These are phyloP conservation scores for Solanum habrochaites DNA, from an alignment of 257 asterid genomes.

Conservation along the genomic window DNA sequence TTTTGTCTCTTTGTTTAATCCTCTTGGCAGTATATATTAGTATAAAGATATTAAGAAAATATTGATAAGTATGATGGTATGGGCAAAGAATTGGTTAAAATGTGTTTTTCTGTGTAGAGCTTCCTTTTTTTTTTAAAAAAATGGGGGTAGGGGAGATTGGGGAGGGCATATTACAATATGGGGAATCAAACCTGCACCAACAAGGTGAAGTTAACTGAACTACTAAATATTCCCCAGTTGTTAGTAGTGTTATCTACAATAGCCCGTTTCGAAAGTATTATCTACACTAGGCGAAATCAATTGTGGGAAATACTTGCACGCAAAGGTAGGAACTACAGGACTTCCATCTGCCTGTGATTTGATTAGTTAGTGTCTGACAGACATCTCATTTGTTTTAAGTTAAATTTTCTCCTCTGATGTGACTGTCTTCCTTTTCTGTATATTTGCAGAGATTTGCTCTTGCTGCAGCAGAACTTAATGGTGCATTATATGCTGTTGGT, in stretches of 20 bases:
- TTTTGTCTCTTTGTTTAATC: background rate
- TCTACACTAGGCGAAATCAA: background rate
- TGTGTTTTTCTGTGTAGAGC: background rate
- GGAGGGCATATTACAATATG: background rate
- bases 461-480: slow-evolving; percentile 70
- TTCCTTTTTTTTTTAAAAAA: too few relatives aligned
- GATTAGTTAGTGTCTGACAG: background rate
- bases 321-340: background rate
- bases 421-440: background rate
- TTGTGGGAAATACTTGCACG: background rate
- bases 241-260: background rate
- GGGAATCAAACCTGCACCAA: background rate
- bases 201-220: background rate
- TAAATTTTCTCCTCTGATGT: background rate
- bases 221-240: background rate
- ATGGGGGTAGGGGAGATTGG: background rate
- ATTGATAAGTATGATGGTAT: background rate
- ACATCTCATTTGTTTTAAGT: background rate
- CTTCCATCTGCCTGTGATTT: background rate
- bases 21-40: background rate
- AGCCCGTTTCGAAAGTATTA: too few relatives aligned
- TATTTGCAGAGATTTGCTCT: slow-evolving; percentile 58
- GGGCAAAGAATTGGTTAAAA: background rate
- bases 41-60: background rate
- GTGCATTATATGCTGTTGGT: slow-evolving; percentile 74